These are phyloP conservation scores for Solanum lignicaule DNA, from an alignment of 257 asterid genomes.

Conservation along the genomic window DNA sequence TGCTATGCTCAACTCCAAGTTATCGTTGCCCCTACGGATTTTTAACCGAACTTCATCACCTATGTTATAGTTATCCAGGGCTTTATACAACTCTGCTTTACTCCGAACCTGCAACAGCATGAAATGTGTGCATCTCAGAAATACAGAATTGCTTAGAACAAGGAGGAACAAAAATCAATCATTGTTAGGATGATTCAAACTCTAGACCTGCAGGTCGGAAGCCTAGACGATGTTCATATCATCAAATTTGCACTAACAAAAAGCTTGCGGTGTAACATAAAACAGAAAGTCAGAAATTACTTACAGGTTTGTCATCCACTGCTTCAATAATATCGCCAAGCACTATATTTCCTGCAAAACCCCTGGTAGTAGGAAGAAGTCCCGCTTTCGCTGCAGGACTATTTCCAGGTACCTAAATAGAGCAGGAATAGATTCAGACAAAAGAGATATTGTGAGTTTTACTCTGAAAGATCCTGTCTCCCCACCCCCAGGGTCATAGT, in stretches of 20 bases:
- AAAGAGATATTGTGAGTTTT: not conserved
- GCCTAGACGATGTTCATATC: not conserved
- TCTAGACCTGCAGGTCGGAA: not conserved
- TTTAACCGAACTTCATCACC: conserved; percentile 63
- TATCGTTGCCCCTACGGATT: conserved; percentile 50
- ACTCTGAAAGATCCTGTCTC: not conserved
- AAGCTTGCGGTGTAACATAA: not conserved
- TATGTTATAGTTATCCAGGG: conserved; percentile 58
- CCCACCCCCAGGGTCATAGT: not conserved
- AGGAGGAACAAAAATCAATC: not conserved
- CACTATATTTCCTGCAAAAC: conserved; percentile 80
- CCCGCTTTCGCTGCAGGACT: conserved; percentile 77
- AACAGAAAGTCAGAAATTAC: conserved; percentile 2
- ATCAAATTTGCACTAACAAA: not conserved
- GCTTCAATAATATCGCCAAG: conserved; percentile 81
- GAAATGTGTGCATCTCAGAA: not conserved
- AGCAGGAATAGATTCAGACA: not conserved
- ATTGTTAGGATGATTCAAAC: not conserved
- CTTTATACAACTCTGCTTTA: conserved; percentile 60
- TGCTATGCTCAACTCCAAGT: conserved; percentile 48
- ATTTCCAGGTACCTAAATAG: conserved; percentile 57
- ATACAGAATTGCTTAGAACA: not conserved
- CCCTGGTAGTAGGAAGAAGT: conserved; percentile 69
- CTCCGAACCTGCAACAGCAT: conserved; percentile 48
- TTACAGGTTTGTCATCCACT: conserved; percentile 62